phyloP scores from a whole-genome alignment of 2,329 filamentous ascomycete genomes.

The Ceratocystis lukuohia region DNA sequence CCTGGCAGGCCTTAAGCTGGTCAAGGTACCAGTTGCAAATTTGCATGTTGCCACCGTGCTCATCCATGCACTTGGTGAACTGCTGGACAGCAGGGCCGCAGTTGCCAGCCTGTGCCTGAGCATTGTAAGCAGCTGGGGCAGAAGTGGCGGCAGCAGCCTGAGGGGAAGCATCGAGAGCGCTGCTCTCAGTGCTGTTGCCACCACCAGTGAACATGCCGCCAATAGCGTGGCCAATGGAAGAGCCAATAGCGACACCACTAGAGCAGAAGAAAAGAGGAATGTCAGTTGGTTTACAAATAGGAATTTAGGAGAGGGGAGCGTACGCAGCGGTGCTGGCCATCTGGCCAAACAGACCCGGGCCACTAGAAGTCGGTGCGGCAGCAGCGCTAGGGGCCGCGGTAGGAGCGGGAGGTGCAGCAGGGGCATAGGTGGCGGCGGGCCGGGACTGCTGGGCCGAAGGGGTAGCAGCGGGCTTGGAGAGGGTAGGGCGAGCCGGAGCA shows the following conservation, averaged over 20 bases:
- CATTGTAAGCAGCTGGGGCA: constrained; percentile 34
- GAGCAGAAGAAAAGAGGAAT: constrained; percentile 19
- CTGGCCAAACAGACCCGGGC: constrained; percentile 82
- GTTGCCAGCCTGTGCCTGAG: constrained; percentile 32
- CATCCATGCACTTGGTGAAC: constrained; percentile 95
- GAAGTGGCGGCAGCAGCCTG: constrained; percentile 34
- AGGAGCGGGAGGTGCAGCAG: constrained; percentile 35
- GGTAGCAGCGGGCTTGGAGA: constrained; percentile 37
- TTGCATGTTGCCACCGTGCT: constrained; percentile 83
- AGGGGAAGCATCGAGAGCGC: constrained; percentile 33
- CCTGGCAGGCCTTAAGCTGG: constrained; percentile 45
- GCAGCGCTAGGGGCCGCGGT: constrained; percentile 35
- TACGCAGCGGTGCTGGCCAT: constrained; percentile 98
- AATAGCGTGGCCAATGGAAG: constrained; percentile 87
- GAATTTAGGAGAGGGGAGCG: constrained; percentile 27
- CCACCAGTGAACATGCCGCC: constrained; percentile 76
- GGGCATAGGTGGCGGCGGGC: constrained; percentile 52
- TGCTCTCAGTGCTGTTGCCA: constrained; percentile 36
- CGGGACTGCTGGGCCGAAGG: constrained; percentile 50
- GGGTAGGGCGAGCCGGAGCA: constrained; percentile 53
- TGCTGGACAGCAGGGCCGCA: constrained; percentile 68
- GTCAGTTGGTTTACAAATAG: constrained; percentile 12
- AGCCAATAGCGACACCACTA: constrained; percentile 93
- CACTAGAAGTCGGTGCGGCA: constrained; percentile 43
- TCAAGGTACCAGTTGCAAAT: constrained; percentile 98